phyloP scores from a whole-genome alignment of 2,329 filamentous ascomycete genomes.

The Xylaria polymorpha region DNA sequence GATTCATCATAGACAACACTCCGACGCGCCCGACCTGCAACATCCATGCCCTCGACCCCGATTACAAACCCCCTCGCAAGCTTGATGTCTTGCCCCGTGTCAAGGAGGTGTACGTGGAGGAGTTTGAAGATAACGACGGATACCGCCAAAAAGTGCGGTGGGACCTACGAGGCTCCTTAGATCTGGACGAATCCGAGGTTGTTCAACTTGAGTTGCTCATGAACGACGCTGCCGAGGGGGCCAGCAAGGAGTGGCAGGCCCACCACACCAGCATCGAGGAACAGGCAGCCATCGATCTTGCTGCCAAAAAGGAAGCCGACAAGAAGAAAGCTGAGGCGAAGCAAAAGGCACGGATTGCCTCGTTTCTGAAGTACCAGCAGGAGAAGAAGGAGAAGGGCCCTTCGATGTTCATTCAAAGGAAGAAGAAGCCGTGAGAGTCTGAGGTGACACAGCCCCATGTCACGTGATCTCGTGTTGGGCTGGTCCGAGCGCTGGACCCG shows the following conservation, averaged over 20 bases:
- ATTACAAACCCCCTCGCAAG: background rate
- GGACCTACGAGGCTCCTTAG: background rate
- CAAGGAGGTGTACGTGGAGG: conserved; percentile 10
- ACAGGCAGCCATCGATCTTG: conserved; percentile 1
- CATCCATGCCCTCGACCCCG: conserved; percentile 18
- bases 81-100: background rate
- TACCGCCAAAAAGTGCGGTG: conserved; percentile 14
- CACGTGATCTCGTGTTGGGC: conserved; percentile 34
- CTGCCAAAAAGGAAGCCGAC: background rate
- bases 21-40: conserved; percentile 3
- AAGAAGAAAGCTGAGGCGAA: background rate
- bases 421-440: no score
- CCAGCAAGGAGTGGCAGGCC: background rate
- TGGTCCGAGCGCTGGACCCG: conserved; percentile 29
- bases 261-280: conserved; percentile 5
- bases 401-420: background rate
- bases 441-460: background rate
- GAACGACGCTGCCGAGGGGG: conserved; percentile 11
- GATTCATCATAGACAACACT: conserved; percentile 12
- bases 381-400: conserved; percentile 8
- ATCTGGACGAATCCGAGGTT: conserved; percentile 2
- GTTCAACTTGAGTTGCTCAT: conserved; percentile 6
- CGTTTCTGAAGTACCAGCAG: background rate
- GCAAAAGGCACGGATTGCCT: background rate
- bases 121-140: conserved; percentile 9